Conservation (phyloP, 208 protist genomes). For the Wallacemonas sp. region DNA sequence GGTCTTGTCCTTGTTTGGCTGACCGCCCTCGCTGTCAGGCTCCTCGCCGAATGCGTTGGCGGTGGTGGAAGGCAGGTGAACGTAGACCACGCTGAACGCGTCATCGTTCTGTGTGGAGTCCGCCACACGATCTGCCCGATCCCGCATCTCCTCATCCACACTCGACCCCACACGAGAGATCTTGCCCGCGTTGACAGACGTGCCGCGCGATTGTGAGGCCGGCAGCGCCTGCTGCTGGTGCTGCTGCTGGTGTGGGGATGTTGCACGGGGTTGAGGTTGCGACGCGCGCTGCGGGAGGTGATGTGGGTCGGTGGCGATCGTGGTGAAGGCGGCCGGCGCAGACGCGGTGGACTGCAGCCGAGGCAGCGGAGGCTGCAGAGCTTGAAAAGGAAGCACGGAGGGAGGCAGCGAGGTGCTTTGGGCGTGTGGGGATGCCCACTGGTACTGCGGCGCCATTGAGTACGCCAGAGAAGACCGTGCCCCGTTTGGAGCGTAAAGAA, state of each 20-base stretch:
- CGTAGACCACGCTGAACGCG: conserved; percentile 13
- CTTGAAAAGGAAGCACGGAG: neutral
- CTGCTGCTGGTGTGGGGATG: neutral
- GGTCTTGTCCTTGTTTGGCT: neutral
- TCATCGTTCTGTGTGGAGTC: conserved; percentile 8
- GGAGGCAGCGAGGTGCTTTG: neutral
- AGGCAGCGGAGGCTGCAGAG: neutral
- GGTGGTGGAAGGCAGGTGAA: neutral
- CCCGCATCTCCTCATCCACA: neutral
- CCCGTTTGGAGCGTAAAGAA: no score
- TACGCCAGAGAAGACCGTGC: neutral
- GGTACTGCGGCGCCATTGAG: neutral
- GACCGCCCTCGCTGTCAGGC: neutral
- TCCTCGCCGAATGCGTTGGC: conserved; percentile 8
- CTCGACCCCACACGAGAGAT: neutral
- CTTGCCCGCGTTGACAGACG: neutral
- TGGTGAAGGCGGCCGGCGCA: neutral
- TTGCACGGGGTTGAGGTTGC: neutral
- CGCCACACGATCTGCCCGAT: neutral
- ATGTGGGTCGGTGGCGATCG: neutral
- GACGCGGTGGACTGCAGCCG: conserved; percentile 7
- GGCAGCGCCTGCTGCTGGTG: neutral
- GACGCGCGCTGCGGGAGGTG: no score
- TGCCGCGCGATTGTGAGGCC: neutral
- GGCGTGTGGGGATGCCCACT: neutral